Base-by-base conservation (phyloP, 2,329 filamentous ascomycete species). In the Scedosporium apiospermum region DNA sequence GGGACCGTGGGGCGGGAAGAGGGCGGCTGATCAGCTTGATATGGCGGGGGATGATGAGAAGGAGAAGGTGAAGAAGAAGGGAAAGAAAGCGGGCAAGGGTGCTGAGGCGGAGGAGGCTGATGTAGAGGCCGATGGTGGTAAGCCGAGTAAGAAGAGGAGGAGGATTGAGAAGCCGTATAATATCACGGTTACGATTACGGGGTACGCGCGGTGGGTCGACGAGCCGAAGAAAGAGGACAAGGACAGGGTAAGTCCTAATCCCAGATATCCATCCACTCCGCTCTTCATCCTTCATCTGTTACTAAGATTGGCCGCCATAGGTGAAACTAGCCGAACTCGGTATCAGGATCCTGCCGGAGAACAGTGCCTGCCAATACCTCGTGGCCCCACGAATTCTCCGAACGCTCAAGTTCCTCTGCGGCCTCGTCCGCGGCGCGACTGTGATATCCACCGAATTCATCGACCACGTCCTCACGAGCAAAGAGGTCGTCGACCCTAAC, bases 391-490 rank as follows among this genome's bases (percentile, higher is more conserved):
- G 86, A 51, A 86, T 98, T 65, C 85, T 97, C 41, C 88, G 95
- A 44, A 99, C 95, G 0, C 87, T 91, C 72, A 99, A 99, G 71
- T 99, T 99, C 71, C 87, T 98, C 59, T 89, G 88, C 65, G 91
- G 92, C 12, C 78, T 99, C 30, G 92, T 95, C 18, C 87, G 86
- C 64, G 92, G 90, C 0, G 91, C 92, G 0, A 82, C 84, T 1
- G 84, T 98, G 53, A 82, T 98, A 62, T 87, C 86, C 57, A 89
- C 88, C 0, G 81, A 84, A 7, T 99, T 91, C 73, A 84, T 99
- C 63, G 89, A 93, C 63, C 80, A 84, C 26, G 91, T 89, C 57
- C 79, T 98, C 10, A 85, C 89, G 57, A 79, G 85, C 38, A 58
- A 58, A 26, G 80, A 86, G 69, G 71, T 90, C 7, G 84, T 88